phyloP scores from a whole-genome alignment of 768 basidiomycete species.

The Mycena haematopus region DNA sequence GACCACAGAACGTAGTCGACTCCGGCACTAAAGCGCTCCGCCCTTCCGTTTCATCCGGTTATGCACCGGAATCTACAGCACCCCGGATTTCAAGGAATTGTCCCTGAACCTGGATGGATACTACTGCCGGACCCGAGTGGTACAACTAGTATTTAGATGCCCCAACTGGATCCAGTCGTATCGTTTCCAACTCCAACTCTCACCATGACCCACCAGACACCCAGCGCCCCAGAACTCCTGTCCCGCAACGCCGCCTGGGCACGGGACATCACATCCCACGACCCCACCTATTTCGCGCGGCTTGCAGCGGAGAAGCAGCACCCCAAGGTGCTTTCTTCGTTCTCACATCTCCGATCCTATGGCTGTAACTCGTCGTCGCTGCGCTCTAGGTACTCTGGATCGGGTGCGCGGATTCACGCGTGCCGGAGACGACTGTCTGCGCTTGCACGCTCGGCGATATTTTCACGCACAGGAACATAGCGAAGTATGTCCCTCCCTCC shows the following conservation, averaged over 20 bases:
- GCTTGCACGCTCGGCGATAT: neutral
- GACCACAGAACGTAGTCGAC: too few relatives aligned
- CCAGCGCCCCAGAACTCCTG: neutral
- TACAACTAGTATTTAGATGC: too few relatives aligned
- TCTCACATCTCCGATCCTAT: too few relatives aligned
- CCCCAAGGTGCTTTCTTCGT: neutral
- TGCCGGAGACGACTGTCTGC: neutral
- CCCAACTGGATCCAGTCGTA: too few relatives aligned
- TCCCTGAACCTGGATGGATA: too few relatives aligned
- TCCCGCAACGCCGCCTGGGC: neutral
- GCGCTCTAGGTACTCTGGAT: neutral
- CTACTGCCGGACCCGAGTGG: too few relatives aligned
- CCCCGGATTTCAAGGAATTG: too few relatives aligned
- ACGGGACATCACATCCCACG: neutral
- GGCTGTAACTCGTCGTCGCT: neutral
- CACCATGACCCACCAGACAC: neutral
- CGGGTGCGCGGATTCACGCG: neutral
- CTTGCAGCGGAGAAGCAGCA: slow-evolving; percentile 1
- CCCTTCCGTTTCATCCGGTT: too few relatives aligned
- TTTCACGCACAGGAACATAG: slow-evolving; percentile 13
- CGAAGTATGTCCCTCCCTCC: neutral
- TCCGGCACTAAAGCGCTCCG: too few relatives aligned
- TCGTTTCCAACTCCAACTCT: too few relatives aligned
- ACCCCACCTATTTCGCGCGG: neutral
- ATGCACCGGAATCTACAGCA: too few relatives aligned